Base-by-base conservation (phyloP, 805 yeast genomes). In the Suhomyces sp. region DNA sequence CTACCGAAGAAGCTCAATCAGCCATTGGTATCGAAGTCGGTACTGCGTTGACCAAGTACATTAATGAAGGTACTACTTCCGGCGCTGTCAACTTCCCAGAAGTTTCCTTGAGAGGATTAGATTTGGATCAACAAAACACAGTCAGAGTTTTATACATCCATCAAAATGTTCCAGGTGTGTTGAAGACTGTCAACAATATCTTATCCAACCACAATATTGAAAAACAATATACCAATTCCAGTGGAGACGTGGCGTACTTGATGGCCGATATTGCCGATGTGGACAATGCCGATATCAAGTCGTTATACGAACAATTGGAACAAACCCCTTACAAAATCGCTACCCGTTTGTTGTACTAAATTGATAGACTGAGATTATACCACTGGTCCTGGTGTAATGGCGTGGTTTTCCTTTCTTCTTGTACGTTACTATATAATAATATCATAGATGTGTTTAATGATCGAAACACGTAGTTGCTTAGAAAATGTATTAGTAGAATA, bases 71-170 rank as follows among this genome's bases (percentile, higher is more conserved):
- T 72, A 74, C 80, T 54, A 85, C 98, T 11, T 77, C 77, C 33
- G 98, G 96, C 54, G 90, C 98, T 5, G 98, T 91, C 40, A 93
- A 93, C 77, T 90, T 93, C 95, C 98, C 98, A 56, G 98, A 93
- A 72, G 97, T 93, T 47, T 70, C 91, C 17, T 74, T 93, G 53
- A 85, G 97, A 69, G 83, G 88, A 21, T 71, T 88, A 48, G 86
- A 88, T 54, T 76, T 83, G 64, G 95, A 87, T 58, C 95, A 87
- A 63, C 82, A 84, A 58, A 77, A 83, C 60, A 76, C 83, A 37
- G 97, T 90, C 48, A 86, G 98, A 71, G 96, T 93, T 26, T 74
- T 93, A 53, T 93, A 93, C 68, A 85, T 90, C 56, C 98, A 93
- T 71, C 93, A 86, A 68, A 93, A 93, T 67, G 96, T 93, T 53